These are phyloP conservation scores for Skeletonema grethae DNA, from an alignment of 108 stramenopile genomes.

Conservation along the genomic window DNA sequence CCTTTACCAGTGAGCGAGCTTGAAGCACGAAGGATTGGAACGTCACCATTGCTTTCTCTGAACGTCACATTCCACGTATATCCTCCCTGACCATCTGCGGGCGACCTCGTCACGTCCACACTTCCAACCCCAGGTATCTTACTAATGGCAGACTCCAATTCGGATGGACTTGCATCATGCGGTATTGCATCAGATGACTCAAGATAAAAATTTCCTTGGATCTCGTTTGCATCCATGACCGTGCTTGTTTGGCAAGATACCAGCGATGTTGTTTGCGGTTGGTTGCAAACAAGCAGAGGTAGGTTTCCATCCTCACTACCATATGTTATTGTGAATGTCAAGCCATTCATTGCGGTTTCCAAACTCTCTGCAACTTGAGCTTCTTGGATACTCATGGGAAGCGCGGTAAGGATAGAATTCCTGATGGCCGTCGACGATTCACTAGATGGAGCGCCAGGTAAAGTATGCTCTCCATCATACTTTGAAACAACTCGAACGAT, in stretches of 20 bases:
- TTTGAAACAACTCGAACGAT: slow-evolving; percentile 22
- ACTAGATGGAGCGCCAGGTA: slow-evolving; percentile 27
- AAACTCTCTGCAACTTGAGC: slow-evolving; percentile 46
- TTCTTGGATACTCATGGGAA: slow-evolving; percentile 48
- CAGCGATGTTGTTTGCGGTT: slow-evolving; percentile 18
- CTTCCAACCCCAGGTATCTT: slow-evolving; percentile 55
- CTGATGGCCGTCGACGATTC: slow-evolving; percentile 25
- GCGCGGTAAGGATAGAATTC: slow-evolving; percentile 24
- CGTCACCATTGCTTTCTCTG: slow-evolving; percentile 57
- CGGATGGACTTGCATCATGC: slow-evolving; percentile 57
- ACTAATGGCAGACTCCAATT: slow-evolving; percentile 65
- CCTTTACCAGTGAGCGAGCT: slow-evolving; percentile 61
- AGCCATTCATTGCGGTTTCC: slow-evolving; percentile 45
- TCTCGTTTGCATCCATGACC: slow-evolving; percentile 76
- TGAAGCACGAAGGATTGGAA: slow-evolving; percentile 46
- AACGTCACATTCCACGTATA: slow-evolving; percentile 81
- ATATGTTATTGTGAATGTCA: slow-evolving; percentile 66
- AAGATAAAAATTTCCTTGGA: slow-evolving; percentile 72
- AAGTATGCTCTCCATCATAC: slow-evolving; percentile 36
- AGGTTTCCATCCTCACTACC: slow-evolving; percentile 53
- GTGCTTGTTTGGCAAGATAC: slow-evolving; percentile 57
- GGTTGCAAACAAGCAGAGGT: slow-evolving; percentile 48
- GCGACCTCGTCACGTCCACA: slow-evolving; percentile 62
- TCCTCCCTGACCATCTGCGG: slow-evolving; percentile 52
- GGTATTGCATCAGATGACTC: slow-evolving; percentile 62